Evolutionary conservation across 192 early-diverging fungal genomes (phyloP).

Genomic region (Podila clonocystis): DNA sequence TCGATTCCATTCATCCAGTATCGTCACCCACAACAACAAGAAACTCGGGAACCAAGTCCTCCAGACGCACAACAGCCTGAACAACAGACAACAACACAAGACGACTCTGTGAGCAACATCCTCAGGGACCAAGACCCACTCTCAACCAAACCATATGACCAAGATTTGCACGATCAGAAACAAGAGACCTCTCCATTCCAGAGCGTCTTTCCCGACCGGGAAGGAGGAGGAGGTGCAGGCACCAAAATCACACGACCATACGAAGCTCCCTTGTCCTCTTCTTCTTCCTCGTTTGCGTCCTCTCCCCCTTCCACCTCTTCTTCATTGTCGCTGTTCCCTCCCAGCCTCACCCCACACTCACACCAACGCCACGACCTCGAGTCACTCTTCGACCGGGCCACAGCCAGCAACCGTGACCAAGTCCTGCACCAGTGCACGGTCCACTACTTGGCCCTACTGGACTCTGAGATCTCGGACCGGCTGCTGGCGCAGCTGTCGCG

Average conservation of each 20-base stretch:
- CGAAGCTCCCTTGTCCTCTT: background rate
- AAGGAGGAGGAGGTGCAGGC: too few species aligned
- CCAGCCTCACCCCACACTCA: background rate
- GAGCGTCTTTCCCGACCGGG: too few species aligned
- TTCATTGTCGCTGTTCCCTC: background rate
- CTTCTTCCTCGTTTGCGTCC: background rate
- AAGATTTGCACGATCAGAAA: too few species aligned
- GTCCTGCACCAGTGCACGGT: slow-evolving; percentile 35
- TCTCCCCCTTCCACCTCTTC: background rate
- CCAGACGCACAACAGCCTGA: too few species aligned
- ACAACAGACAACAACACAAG: too few species aligned
- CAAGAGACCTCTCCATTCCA: too few species aligned
- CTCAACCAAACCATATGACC: too few species aligned
- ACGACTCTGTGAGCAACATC: too few species aligned
- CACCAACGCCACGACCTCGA: background rate
- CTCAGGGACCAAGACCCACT: too few species aligned
- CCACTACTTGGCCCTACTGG: slow-evolving; percentile 31
- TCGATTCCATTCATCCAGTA: background rate
- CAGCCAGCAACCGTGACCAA: slow-evolving; percentile 9
- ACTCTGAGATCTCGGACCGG: slow-evolving; percentile 19
- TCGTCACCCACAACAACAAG: background rate
- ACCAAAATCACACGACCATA: too few species aligned
- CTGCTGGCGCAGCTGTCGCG: slow-evolving; percentile 16
- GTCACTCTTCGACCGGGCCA: background rate
- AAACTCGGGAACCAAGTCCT: too few species aligned